These are phyloP conservation scores for Pythium graminicola DNA, from an alignment of 352 stramenopile species.

Conservation along the genomic window DNA sequence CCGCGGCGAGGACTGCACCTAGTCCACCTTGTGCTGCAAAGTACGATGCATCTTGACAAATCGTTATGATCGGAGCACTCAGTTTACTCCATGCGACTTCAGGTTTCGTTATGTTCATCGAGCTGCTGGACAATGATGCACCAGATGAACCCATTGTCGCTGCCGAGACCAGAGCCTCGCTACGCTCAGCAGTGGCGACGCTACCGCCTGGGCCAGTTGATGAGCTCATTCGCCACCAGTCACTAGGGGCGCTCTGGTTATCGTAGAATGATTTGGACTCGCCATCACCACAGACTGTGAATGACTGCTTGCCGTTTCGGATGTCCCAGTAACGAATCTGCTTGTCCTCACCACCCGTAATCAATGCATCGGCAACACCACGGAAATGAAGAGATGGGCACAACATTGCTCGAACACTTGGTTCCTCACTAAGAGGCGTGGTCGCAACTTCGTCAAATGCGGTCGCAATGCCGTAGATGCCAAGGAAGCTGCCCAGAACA, in stretches of 20 bases:
- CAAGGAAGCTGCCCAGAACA: constrained; percentile 65
- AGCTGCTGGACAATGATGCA: constrained; percentile 1
- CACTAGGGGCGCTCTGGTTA: constrained; percentile 61
- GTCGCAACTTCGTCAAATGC: constrained; percentile 81
- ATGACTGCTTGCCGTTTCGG: constrained; percentile 89
- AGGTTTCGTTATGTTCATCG: constrained; percentile 53
- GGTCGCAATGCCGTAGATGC: constrained; percentile 74
- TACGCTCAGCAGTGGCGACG: constrained; percentile 21
- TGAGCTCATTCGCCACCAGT: constrained; percentile 82
- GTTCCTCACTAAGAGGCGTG: constrained; percentile 62
- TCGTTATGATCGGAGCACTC: constrained; percentile 71
- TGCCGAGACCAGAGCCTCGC: constrained; percentile 22
- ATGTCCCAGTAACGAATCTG: constrained; percentile 98
- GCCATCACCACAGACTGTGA: constrained; percentile 87
- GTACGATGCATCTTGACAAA: constrained; percentile 79
- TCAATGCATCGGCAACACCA: constrained; percentile 76
- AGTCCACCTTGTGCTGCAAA: constrained; percentile 45
- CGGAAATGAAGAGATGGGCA: constrained; percentile 86
- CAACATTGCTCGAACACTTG: constrained; percentile 81
- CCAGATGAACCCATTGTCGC: constrained; percentile 24
- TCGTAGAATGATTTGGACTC: constrained; percentile 86
- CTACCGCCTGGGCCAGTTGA: constrained; percentile 28
- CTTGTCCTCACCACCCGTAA: constrained; percentile 93
- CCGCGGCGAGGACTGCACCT: constrained; percentile 37
- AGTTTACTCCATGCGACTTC: constrained; percentile 86